Evolutionary conservation across 495 filamentous ascomycete species (phyloP), one percentile per base, ranked within the genome.

Genomic region (Sphaerosporella brunnea): DNA sequence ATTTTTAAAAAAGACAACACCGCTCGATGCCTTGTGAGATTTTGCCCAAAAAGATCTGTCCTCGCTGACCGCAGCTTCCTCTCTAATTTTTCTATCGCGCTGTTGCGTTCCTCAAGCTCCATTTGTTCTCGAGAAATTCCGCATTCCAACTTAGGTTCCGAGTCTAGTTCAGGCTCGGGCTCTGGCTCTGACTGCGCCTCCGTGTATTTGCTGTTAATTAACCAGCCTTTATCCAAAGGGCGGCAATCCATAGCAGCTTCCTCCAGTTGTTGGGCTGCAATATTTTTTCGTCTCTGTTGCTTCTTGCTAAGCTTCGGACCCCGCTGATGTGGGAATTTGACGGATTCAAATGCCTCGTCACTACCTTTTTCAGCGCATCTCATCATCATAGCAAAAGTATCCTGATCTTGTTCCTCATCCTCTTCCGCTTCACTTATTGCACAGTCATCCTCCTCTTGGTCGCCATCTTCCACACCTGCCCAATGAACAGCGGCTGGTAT

Each of bases 1-100:
- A 48, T n/a, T 10, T 42, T 40, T 8, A 42, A 21, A n/a, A 48
- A 38, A 11, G 1, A 13, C 21, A 38, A 35, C n/a, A 47, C 44
- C 8, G 44, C 44, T 35, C 26, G 13, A 38, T 47, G 44, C 23
- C 11, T 1, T 1, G 26, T 36, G 11, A 47, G 44, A 23, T 47
- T 47, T 23, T 47, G 44, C 16, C 23, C 23, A 0, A 20, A 15
- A 2, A 47, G 9, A n/a, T 35, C 4, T 16, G 16, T 21, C 23
- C 15, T 30, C 23, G 36, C 35, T 8, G 28, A 47, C 16, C 9
- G 5, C 20, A 47, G 18, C 24, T 47, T 36, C 20, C 23, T 47
- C 15, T 7, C 28, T 3, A 47, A 23, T 5, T 37, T 16, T 2
- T 40, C 20, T 15, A 24, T 24, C 1, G 45, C 8, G 11, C n/a